Base-by-base conservation (phyloP, 1,139 yeast genomes). In the Eremothecium sinecaudum region DNA sequence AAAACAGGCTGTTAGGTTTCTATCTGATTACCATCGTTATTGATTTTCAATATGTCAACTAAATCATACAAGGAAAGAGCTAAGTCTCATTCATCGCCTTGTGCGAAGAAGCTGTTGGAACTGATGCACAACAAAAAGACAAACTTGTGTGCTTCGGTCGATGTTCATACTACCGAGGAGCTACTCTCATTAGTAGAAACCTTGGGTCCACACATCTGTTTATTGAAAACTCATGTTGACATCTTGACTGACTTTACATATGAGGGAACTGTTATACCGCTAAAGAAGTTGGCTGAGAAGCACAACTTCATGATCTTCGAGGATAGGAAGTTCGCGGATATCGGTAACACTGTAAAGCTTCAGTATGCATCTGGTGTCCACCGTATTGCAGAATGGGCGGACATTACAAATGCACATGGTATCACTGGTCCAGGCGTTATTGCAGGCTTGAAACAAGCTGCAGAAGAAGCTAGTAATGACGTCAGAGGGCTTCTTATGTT, bases 311-410 rank as follows among this genome's bases (percentile, higher is more conserved):
- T 90, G 68, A 79, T 87, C 44, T 87, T 87, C 54, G 98, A 87
- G 62, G 98, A 87, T 62, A 73, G 99, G 46, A 92, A 92, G 64
- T 92, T 92, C 61, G 98, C 98, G 18, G 99, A 92, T 59, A 92
- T 92, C 50, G 99, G 99, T n/a, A 84, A 86, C 52, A 92, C 98
- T 1, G 98, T 90, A 34, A 87, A 87, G 62, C 71, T 83, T 27
- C 99, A 92, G 61, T 92, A 90, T 61, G 66, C 79, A 26, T 83
- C 93, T 28, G 99, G 99, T 31, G 79, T 84, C 3, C 86, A 75
- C 64, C 75, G 73, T 54, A 90, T 90, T 43, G 92, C 94, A 8
- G 64, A 75, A 50, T 92, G 98, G 98, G 75, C 98, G 0, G 96
- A 92, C 53, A 83, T 92, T 42, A 87, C 97, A 33, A 92, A 92